Percentiles rank a stretch among this genome's conserved stretches.
phyloP scores from a whole-genome alignment of 2,329 filamentous ascomycete genomes.

The Phialemoniopsis sp. region DNA sequence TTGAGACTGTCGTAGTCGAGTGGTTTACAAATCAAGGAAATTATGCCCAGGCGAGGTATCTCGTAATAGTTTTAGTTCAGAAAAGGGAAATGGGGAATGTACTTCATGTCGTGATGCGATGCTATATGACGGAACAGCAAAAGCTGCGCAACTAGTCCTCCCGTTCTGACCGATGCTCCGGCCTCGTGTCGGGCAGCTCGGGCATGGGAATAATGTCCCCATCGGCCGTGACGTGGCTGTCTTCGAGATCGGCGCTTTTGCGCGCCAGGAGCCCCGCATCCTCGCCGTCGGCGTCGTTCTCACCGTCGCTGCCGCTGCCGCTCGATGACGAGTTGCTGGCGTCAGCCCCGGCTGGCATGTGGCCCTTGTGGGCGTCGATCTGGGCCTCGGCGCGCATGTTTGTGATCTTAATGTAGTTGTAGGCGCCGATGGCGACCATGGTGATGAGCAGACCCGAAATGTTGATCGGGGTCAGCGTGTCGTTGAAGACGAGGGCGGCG shows the following conservation, averaged over 20 bases:
- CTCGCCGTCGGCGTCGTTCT: conserved; percentile 35
- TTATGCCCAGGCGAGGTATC: not conserved
- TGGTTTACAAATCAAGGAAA: not conserved
- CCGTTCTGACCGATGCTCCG: conserved; percentile 7
- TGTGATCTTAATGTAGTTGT: conserved; percentile 91
- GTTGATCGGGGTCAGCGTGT: conserved; percentile 83
- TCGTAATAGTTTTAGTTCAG: not conserved
- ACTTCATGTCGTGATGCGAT: too few species aligned
- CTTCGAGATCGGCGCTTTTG: conserved; percentile 29
- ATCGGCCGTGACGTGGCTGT: conserved; percentile 31
- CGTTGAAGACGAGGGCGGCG: conserved; percentile 83
- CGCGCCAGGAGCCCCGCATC: conserved; percentile 40
- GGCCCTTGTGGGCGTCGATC: conserved; percentile 39
- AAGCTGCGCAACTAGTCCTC: conserved; percentile 4
- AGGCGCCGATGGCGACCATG: conserved; percentile 77
- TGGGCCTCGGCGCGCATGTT: conserved; percentile 81
- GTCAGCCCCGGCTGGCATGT: conserved; percentile 32
- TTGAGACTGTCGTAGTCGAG: not conserved
- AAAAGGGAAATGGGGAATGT: not conserved
- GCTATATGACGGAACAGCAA: not conserved
- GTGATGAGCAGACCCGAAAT: conserved; percentile 84
- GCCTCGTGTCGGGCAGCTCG: conserved; percentile 10
- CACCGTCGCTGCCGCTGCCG: conserved; percentile 11
- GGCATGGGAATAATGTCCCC: conserved; percentile 33
- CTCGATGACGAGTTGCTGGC: conserved; percentile 4